Conservation (phyloP, 2,329 filamentous ascomycete genomes). For the Mycosphaerella arachidis region DNA sequence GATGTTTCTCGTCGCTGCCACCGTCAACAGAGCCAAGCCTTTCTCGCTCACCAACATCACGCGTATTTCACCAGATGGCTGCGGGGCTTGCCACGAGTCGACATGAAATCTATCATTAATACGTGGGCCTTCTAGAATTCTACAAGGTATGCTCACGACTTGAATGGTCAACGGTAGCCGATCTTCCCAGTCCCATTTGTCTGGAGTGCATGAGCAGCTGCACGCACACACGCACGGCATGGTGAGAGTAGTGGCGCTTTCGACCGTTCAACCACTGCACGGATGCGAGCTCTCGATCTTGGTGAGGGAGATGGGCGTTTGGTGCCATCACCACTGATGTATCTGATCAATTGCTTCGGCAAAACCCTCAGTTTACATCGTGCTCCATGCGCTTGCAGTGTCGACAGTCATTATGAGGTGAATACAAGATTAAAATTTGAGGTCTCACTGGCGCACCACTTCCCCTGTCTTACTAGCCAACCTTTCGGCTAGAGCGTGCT, state of each 20-base stretch:
- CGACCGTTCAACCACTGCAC: neutral
- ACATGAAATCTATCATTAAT: neutral
- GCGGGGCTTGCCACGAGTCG: neutral
- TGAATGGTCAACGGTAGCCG: neutral
- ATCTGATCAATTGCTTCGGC: neutral
- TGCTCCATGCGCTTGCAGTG: too few species aligned
- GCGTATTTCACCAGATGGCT: neutral
- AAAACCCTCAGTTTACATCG: neutral
- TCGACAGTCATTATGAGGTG: too few species aligned
- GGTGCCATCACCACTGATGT: too few species aligned
- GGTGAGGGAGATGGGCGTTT: neutral
- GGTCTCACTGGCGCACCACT: too few species aligned
- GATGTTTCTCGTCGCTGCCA: too few species aligned
- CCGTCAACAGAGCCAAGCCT: too few species aligned
- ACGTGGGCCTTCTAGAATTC: neutral
- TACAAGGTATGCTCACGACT: neutral
- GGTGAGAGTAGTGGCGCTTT: neutral
- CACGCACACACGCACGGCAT: neutral
- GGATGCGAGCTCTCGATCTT: neutral
- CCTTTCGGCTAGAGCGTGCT: too few species aligned
- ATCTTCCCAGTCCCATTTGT: neutral
- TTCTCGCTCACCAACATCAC: neutral
- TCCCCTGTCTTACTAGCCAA: too few species aligned
- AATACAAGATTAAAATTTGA: too few species aligned
- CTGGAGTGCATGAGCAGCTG: neutral